Percentiles rank a stretch among this genome's conserved stretches.
These are phyloP conservation scores for Adansonia madagascariensis DNA, from an alignment of 441 rosid genomes.

Conservation along the genomic window DNA sequence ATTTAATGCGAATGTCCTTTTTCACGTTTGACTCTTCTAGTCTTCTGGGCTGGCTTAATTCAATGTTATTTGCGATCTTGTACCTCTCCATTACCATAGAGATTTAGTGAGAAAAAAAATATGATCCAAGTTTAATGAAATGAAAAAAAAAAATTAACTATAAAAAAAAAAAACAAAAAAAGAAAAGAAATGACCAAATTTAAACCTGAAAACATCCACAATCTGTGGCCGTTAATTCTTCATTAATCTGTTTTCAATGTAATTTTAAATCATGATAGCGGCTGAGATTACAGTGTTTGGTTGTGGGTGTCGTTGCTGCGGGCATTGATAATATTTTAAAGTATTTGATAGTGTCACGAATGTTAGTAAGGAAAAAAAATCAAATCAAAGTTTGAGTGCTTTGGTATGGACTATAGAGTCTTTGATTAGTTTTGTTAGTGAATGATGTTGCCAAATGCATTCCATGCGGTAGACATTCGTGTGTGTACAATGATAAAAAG, in stretches of 20 bases:
- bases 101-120: not conserved
- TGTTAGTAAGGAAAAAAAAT: too few relatives aligned
- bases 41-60: not conserved
- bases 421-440: not conserved
- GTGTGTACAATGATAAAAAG: too few relatives aligned
- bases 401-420: too few relatives aligned
- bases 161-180: too few relatives aligned
- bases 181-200: not conserved
- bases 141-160: too few relatives aligned
- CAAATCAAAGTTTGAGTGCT: too few relatives aligned
- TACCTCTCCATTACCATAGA: not conserved
- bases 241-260: not conserved
- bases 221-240: not conserved
- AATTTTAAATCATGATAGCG: too few relatives aligned
- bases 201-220: not conserved
- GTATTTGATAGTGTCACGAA: too few relatives aligned
- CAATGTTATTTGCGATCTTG: not conserved
- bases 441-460: not conserved
- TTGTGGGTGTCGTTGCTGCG: too few relatives aligned
- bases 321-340: too few relatives aligned
- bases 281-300: too few relatives aligned
- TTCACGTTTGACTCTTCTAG: not conserved
- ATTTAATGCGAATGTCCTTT: not conserved
- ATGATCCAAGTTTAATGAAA: not conserved
- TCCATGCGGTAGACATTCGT: not conserved